Conservation (phyloP, 441 rosid species). For the Gossypium gossypioides region DNA sequence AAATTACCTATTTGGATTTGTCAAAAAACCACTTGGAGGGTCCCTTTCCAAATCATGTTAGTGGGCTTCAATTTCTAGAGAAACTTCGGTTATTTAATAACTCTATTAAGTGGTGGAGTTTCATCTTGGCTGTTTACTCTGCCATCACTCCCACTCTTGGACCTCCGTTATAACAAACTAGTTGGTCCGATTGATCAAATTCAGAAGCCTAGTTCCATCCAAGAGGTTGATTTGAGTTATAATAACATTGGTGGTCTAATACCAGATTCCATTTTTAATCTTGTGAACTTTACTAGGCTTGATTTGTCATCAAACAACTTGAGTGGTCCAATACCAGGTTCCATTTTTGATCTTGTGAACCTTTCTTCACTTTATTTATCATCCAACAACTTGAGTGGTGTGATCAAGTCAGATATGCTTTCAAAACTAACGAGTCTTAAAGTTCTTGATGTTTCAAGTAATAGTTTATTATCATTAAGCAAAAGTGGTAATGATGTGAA, state of each 20-base stretch:
- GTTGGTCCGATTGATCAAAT: background rate
- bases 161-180: background rate
- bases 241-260: background rate
- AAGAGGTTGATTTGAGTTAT: background rate
- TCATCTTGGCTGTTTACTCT: no score
- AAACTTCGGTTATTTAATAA: no score
- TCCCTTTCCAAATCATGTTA: no score
- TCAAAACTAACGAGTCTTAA: background rate
- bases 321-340: background rate
- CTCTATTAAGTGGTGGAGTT: no score
- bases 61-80: no score
- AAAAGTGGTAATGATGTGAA: background rate
- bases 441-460: constrained; percentile 11
- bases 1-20: no score
- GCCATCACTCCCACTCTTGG: background rate
- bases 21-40: no score
- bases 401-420: background rate
- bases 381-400: background rate
- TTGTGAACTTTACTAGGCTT: no score
- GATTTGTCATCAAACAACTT: no score
- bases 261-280: background rate
- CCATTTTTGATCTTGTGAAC: background rate
- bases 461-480: background rate
- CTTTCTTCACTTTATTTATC: background rate
- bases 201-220: background rate